phyloP scores from a whole-genome alignment of 2,329 filamentous ascomycete species.

The Fusarium buharicum region DNA sequence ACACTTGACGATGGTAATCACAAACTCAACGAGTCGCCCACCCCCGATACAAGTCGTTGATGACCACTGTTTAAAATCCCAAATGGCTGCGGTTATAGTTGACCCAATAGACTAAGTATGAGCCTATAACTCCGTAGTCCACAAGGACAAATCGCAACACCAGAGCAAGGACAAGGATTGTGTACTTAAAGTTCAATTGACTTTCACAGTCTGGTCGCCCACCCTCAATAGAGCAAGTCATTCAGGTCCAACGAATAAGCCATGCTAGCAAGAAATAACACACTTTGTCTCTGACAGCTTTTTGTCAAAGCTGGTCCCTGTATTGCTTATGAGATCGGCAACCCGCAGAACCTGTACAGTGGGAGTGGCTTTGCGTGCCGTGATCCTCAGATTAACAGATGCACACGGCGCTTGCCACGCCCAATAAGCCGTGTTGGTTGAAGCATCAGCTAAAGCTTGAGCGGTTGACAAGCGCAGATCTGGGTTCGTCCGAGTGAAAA shows the following conservation, averaged over 20 bases:
- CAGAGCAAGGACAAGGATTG: constrained; percentile 18
- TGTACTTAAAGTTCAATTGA: neutral
- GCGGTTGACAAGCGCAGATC: constrained; percentile 37
- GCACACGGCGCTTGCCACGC: constrained; percentile 33
- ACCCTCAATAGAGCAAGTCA: constrained; percentile 3
- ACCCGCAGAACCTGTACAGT: constrained; percentile 2
- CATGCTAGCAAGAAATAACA: constrained; percentile 8
- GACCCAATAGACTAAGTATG: neutral
- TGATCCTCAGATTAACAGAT: constrained; percentile 31
- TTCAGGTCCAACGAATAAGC: constrained; percentile 4
- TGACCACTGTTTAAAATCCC: neutral
- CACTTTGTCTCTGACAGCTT: constrained; percentile 9
- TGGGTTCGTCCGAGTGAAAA: constrained; percentile 23
- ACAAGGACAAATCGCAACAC: constrained; percentile 2
- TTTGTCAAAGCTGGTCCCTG: constrained; percentile 17
- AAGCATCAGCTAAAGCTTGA: constrained; percentile 23
- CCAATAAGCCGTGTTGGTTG: constrained; percentile 28
- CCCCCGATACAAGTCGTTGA: constrained; percentile 3
- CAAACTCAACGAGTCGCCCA: neutral
- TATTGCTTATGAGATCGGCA: constrained; percentile 32
- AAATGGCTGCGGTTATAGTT: neutral
- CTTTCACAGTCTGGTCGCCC: neutral
- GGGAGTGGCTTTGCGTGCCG: constrained; percentile 16
- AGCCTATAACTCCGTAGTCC: neutral
- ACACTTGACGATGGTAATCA: neutral